phyloP scores from a whole-genome alignment of 805 yeast species.

The Candida easanensis region DNA sequence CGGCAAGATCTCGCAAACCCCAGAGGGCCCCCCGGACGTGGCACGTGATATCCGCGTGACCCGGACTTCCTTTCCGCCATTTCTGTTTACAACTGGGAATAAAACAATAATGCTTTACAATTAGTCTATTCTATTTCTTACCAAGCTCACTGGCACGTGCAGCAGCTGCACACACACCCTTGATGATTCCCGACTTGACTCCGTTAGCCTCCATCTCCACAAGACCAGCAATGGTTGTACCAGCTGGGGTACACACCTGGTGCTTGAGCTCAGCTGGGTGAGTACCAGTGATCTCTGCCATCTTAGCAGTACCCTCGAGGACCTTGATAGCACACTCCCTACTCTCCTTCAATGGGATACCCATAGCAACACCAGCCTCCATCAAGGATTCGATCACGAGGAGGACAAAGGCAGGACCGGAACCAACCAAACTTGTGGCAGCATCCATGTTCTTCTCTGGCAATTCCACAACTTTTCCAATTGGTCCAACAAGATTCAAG shows the following conservation, averaged over 20 bases:
- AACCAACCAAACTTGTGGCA: slow-evolving; percentile 91
- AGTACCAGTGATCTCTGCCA: slow-evolving; percentile 77
- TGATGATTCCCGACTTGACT: slow-evolving; percentile 80
- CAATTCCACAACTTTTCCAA: slow-evolving; percentile 61
- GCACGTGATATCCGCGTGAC: neutral
- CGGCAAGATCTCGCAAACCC: neutral
- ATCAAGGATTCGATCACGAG: slow-evolving; percentile 86
- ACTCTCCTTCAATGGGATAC: slow-evolving; percentile 83
- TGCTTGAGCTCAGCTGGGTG: slow-evolving; percentile 89
- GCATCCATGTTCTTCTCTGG: slow-evolving; percentile 96
- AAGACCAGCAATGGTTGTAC: slow-evolving; percentile 95
- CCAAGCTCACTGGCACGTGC: slow-evolving; percentile 63
- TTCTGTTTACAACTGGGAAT: too few species aligned
- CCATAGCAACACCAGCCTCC: slow-evolving; percentile 94
- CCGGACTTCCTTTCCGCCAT: too few species aligned
- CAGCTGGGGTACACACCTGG: slow-evolving; percentile 95
- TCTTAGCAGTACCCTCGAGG: slow-evolving; percentile 87
- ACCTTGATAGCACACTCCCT: slow-evolving; percentile 89
- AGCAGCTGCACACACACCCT: slow-evolving; percentile 93
- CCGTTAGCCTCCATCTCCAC: slow-evolving; percentile 90
- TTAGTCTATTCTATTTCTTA: slow-evolving; percentile 38
- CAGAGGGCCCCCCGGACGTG: neutral
- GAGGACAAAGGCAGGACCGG: slow-evolving; percentile 94
- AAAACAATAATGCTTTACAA: neutral
- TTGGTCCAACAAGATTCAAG: slow-evolving; percentile 56